Evolutionary conservation across 192 early-diverging fungal species (phyloP).

Genomic region (Podila clonocystis): DNA sequence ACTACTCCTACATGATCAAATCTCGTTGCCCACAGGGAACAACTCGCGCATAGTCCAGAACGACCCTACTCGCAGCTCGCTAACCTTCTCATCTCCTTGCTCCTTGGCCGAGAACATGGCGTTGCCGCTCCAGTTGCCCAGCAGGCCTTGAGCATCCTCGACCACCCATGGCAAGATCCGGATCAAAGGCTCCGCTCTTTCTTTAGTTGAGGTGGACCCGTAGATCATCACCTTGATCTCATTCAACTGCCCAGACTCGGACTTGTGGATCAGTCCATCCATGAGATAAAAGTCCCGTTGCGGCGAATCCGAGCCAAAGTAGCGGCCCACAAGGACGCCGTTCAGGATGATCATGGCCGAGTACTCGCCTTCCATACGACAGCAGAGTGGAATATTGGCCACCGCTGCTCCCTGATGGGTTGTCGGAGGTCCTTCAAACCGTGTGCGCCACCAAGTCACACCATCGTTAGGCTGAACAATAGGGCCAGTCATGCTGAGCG

Average conservation of each 20-base stretch:
- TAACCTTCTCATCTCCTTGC: not conserved
- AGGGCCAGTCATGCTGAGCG: not conserved
- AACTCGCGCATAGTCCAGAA: constrained; percentile 37
- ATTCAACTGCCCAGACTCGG: constrained; percentile 32
- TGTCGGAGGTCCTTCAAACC: constrained; percentile 37
- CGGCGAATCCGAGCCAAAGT: constrained; percentile 74
- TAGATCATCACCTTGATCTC: constrained; percentile 60
- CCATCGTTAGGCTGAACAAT: constrained; percentile 28
- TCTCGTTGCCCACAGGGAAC: not conserved
- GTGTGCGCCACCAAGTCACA: constrained; percentile 53
- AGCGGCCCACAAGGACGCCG: constrained; percentile 71
- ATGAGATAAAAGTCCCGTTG: constrained; percentile 78
- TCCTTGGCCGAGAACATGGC: constrained; percentile 13
- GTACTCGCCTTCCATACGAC: constrained; percentile 72
- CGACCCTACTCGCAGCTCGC: constrained; percentile 3
- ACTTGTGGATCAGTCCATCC: constrained; percentile 58
- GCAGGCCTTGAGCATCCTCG: constrained; percentile 37
- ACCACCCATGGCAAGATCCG: constrained; percentile 33
- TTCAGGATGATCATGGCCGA: constrained; percentile 78
- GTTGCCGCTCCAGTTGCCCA: constrained; percentile 42
- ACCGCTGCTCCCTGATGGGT: constrained; percentile 9
- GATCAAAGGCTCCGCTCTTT: not conserved
- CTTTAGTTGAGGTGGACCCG: constrained; percentile 1
- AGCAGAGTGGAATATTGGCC: constrained; percentile 66
- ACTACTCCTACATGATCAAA: not conserved